Evolutionary conservation across 2,329 filamentous ascomycete genomes (phyloP).

Genomic region (Bipolaris oryzae): DNA sequence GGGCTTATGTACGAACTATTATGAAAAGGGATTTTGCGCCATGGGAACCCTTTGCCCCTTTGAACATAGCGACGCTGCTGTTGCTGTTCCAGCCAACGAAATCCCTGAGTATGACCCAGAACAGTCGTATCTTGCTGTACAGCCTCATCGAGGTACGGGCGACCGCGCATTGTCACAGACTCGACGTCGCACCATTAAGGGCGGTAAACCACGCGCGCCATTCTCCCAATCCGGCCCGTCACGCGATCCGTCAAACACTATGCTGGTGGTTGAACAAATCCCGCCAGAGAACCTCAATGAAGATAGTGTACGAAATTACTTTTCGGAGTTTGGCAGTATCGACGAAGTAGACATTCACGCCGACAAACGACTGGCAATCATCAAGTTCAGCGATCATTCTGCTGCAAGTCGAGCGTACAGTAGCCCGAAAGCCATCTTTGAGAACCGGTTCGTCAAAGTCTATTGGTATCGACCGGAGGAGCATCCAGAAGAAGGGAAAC

Average conservation of each 20-base stretch:
- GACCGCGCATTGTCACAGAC: slow-evolving; percentile 26
- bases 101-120: slow-evolving; percentile 64
- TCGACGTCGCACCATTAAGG: slow-evolving; percentile 5
- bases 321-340: slow-evolving; percentile 73
- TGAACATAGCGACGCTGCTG: slow-evolving; percentile 63
- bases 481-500: slow-evolving; percentile 49
- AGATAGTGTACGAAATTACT: slow-evolving; percentile 69
- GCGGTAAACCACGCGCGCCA: slow-evolving; percentile 52
- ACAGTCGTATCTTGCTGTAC: slow-evolving; percentile 53
- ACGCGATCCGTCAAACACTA: slow-evolving; percentile 66
- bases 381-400: slow-evolving; percentile 71
- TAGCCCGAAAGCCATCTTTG: slow-evolving; percentile 80
- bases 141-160: slow-evolving; percentile 8
- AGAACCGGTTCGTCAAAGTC: slow-evolving; percentile 84
- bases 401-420: slow-evolving; percentile 73
- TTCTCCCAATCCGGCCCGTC: slow-evolving; percentile 70
- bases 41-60: slow-evolving; percentile 70
- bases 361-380: slow-evolving; percentile 69
- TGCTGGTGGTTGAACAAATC: slow-evolving; percentile 78
- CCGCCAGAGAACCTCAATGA: slow-evolving; percentile 73
- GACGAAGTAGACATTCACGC: slow-evolving; percentile 68
- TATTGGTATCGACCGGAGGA: slow-evolving; percentile 69
- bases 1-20: slow-evolving; percentile 71
- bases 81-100: slow-evolving; percentile 17
- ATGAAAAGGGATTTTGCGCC: slow-evolving; percentile 73